phyloP scores from a whole-genome alignment of 148 eudicot genomes.

The Chenopodium suecicum region DNA sequence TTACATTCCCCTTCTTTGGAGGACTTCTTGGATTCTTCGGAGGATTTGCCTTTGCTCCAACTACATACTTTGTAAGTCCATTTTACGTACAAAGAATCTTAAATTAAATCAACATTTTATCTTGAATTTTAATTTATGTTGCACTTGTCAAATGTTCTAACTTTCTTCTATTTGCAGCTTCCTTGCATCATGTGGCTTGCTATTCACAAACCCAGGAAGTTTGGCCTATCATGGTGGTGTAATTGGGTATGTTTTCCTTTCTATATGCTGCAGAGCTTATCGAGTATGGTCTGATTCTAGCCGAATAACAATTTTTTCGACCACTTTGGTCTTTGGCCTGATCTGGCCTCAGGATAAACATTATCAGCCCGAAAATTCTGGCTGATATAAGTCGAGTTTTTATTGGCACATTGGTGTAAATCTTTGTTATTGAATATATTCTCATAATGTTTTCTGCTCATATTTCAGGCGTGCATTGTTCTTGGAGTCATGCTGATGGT shows the following conservation, averaged over 20 bases:
- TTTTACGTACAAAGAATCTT: background rate
- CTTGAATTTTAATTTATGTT: background rate
- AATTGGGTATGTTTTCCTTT: constrained; percentile 36
- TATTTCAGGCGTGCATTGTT: constrained; percentile 33
- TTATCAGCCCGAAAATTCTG: background rate
- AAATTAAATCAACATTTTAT: background rate
- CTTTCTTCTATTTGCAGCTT: constrained; percentile 21
- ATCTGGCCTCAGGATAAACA: background rate
- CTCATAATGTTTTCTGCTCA: background rate
- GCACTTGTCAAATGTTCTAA: background rate
- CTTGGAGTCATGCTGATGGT: constrained; percentile 38
- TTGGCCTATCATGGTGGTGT: constrained; percentile 32
- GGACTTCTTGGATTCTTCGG: constrained; percentile 44
- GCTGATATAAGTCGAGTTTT: background rate
- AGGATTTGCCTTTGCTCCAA: constrained; percentile 43
- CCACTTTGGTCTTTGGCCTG: background rate
- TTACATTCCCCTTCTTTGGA: constrained; percentile 43
- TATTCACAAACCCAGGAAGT: constrained; percentile 35
- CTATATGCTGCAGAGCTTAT: background rate
- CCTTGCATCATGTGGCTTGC: constrained; percentile 45
- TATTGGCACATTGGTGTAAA: background rate
- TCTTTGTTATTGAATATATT: background rate
- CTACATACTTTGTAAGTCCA: constrained; percentile 39
- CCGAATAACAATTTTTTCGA: no score
- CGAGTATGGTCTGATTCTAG: no score